Base-by-base conservation (phyloP, 169 alveolate genomes). In the Eimeria maxima region DNA sequence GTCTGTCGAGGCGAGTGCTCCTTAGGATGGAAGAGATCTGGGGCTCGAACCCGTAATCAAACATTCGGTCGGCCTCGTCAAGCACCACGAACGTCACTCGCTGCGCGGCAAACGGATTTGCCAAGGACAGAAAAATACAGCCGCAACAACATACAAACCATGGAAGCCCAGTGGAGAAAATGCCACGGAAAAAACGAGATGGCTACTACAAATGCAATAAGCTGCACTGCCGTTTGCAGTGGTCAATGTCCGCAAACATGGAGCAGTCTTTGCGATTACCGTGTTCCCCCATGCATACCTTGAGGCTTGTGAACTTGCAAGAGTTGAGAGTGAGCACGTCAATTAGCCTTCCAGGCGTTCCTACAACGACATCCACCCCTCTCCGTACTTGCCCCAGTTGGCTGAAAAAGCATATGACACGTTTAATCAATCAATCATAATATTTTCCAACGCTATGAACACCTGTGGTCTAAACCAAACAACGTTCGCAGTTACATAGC, bases 1-100 rank as follows among this genome's bases (percentile, higher is more conserved):
- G 99, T 84, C 95, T 87, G 57, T 93, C 96, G 5, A 95, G 97
- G 73, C 95, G 96, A 53, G 95, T 91, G 86, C 98, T 98, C 65
- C 97, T 98, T 42, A 99, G 95, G 38, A 99, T 99, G 95, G 98
- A 98, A 10, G 97, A 95, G 6, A 99, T 99, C 97, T 99, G 99
- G 76, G 99, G 99, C 97, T 99, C 99, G 92, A 95, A 90, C 18
- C 97, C 97, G 73, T 89, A 87, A 89, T 90, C 95, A 42, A 95
- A 91, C 97, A 95, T 95, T 18, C 97, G 93, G 80, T 95, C 97
- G 55, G 97, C 97, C 87, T 95, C 97, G 87, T 95, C 97, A 33
- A 95, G 86, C 45, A 95, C 97, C 29, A 92, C 90, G 90, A 95
- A 95, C 38, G 95, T 95, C 97, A 99, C 99, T 10, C 99, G 99